phyloP scores from a whole-genome alignment of 2,329 filamentous ascomycete genomes.

The Penicillium nordicum region DNA sequence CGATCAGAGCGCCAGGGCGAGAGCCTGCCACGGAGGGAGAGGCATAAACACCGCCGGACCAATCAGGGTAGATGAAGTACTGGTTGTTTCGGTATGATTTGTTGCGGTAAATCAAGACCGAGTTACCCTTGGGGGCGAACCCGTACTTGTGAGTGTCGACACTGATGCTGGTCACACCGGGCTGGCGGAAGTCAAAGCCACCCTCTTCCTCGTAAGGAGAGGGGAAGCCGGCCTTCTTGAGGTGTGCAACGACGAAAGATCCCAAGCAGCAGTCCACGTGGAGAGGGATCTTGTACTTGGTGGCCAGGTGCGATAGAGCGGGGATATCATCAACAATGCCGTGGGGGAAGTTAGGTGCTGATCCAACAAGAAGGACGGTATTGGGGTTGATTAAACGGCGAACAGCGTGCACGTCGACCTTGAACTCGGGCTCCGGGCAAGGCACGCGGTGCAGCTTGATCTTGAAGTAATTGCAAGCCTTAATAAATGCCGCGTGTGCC shows the following conservation, averaged over 20 bases:
- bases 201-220: constrained; percentile 61
- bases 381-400: constrained; percentile 88
- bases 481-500: constrained; percentile 92
- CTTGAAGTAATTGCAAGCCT: constrained; percentile 91
- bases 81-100: constrained; percentile 77
- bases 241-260: constrained; percentile 88
- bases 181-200: constrained; percentile 88
- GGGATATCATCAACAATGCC: constrained; percentile 96
- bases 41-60: constrained; percentile 93
- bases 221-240: constrained; percentile 83
- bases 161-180: constrained; percentile 90
- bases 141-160: constrained; percentile 99
- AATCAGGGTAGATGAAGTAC: constrained; percentile 94
- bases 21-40: constrained; percentile 89
- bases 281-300: constrained; percentile 75
- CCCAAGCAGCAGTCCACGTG: constrained; percentile 98
- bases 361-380: constrained; percentile 88
- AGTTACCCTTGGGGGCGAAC: constrained; percentile 97
- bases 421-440: constrained; percentile 80
- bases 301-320: constrained; percentile 75
- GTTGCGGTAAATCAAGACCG: constrained; percentile 84
- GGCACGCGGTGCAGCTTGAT: constrained; percentile 89
- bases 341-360: constrained; percentile 95
- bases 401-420: constrained; percentile 75
- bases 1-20: constrained; percentile 87